Evolutionary conservation across 805 yeast species (phyloP), one percentile per base, ranked within the genome.

Genomic region (Candida sonorensis): DNA sequence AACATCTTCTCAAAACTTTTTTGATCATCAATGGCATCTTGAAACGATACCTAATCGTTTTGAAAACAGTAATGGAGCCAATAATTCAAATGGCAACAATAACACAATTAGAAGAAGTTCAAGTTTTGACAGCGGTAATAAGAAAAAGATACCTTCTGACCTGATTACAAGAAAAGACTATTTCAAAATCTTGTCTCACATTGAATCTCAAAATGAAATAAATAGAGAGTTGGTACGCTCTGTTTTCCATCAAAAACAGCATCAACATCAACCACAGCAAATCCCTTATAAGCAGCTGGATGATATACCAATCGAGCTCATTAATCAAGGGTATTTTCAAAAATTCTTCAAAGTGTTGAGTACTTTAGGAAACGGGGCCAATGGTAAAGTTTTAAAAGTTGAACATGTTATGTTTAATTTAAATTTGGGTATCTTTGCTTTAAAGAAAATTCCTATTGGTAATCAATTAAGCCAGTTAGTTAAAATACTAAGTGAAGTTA

Each of bases 361-460:
- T 1, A 58, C 70, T 2, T 57, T 87, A 10, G 96, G 96, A 0
- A 67, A 80, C 22, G 96, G 96, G 0, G 82, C 94, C 5, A 75
- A 85, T 44, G 95, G 95, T 0, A 74, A 80, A 17, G 96, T 87
- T 8, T 81, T 72, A 48, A 76, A 85, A 50, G 96, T 87, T 5
- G 85, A 78, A 36, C 96, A 87, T 53, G 67, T 69, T n/a, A 59
- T 88, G 23, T 79, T 82, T 38, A 78, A 78, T 10, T 67, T 78
- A 21, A 70, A 78, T 16, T 51, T 87, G 20, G 96, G 96, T 0
- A 62, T 72, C 0, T 87, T 82, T 65, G 96, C 96, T 0, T 64
- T 87, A 35, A 87, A 87, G 48, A 77, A 86, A 47, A 82, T 87
- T 7, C 80, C 90, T 7, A 80, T 87, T 27, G 96, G 95, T 0